Base-by-base conservation (phyloP, 176 grass and related monocot genomes). In the Bolboschoenus planiculmis region DNA sequence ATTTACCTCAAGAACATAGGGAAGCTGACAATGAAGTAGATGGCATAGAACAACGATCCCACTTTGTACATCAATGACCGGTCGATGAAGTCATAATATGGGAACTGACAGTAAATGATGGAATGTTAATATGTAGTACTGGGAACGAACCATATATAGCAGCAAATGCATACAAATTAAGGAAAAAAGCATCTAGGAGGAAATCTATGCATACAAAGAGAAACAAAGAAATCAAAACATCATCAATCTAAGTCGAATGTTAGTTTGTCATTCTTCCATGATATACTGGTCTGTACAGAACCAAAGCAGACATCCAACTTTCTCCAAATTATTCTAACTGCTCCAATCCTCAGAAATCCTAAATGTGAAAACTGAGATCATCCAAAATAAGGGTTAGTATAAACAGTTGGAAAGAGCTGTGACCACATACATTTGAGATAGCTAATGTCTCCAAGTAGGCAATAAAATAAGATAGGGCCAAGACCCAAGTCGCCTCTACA, bases 21-120 rank as follows among this genome's bases (percentile, higher is more conserved):
- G 84, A 97, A 97, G 84, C 95, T 97, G 78, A 97, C 90, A 15
- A 97, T 79, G 87, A 97, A 97, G 78, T 97, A 97, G 56, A 97
- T 92, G 77, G 95, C 95, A 58, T 97, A 97, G 85, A 97, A 97
- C 83, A 97, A 67, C 31, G 95, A 97, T 83, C 95, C 95, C 24
- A 97, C 90, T 89, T 88, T 94, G 88, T 94, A 97, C 95, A 97
- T 97, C 50, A 86, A 83, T 51, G 89, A 90, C 18, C 92, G 87
- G 64, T 97, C 95, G 13, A 97, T 27, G 44, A 97, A 97, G 30
- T 92, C 90, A 31, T 97, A 97, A 78, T 97, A 97, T 3, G 95
- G 95, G 67, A 97, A 97, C 95, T 97, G 92, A 87, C 92, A 79
- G 54, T 83, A 54, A 76, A 51, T 75, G 42, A 29, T 50, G 55